Evolutionary conservation across 306 rosid genomes (phyloP).

Genomic region (Ammopiptanthus mongolicus): DNA sequence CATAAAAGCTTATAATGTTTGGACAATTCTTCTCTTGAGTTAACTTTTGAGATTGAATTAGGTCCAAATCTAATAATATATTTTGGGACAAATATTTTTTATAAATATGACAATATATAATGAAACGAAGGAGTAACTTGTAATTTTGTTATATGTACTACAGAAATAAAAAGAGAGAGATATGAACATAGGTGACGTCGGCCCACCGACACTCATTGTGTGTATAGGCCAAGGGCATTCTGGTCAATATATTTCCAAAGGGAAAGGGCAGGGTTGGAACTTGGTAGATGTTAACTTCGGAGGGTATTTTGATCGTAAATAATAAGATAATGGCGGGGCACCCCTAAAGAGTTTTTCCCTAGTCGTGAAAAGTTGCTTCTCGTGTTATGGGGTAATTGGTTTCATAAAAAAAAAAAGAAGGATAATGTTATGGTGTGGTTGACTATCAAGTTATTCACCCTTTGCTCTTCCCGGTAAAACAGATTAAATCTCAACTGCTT

Average conservation of each 20-base stretch:
- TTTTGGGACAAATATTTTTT: too few relatives aligned
- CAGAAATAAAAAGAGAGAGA: neutral
- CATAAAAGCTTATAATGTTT: too few relatives aligned
- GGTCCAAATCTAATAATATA: too few relatives aligned
- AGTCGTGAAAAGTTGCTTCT: conserved; percentile 47
- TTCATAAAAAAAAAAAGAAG: neutral
- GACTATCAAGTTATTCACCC: conserved; percentile 19
- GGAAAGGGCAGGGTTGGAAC: neutral
- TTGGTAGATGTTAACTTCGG: neutral
- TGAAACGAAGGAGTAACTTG: too few relatives aligned
- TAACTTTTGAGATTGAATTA: too few relatives aligned
- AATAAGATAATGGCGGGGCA: conserved; percentile 44
- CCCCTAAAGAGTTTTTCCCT: conserved; percentile 39
- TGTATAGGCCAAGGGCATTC: conserved; percentile 25
- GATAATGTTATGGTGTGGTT: conserved; percentile 21
- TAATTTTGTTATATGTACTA: conserved; percentile 11
- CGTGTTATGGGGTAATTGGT: neutral
- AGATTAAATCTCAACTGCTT: conserved; percentile 1
- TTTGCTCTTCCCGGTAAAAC: neutral
- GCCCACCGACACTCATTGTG: conserved; percentile 71
- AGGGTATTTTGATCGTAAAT: conserved; percentile 23
- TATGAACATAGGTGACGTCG: conserved; percentile 34
- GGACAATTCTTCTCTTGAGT: too few relatives aligned
- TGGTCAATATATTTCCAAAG: conserved; percentile 23
- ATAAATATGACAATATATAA: too few relatives aligned